phyloP scores from a whole-genome alignment of 148 eudicot genomes.

The Beta vulgaris region DNA sequence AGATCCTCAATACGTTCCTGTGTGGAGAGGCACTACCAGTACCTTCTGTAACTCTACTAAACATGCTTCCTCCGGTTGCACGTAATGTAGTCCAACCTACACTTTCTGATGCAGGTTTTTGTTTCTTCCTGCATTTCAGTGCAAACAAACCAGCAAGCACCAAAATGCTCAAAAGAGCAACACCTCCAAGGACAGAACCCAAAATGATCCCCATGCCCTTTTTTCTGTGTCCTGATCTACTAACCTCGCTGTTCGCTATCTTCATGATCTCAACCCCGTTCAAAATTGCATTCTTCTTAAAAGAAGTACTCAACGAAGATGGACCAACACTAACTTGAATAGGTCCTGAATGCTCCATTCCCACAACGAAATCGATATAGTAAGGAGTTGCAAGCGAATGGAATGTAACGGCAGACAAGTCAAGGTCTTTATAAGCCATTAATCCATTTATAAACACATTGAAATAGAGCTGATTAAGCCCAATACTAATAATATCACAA shows the following conservation, averaged over 20 bases:
- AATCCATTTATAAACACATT: slow-evolving; percentile 67
- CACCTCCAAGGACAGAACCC: slow-evolving; percentile 51
- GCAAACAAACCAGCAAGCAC: slow-evolving; percentile 34
- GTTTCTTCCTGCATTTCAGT: slow-evolving; percentile 43
- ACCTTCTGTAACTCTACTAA: slow-evolving; percentile 53
- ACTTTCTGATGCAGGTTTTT: slow-evolving; percentile 54
- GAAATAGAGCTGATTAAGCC: slow-evolving; percentile 70
- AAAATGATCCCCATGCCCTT: slow-evolving; percentile 42
- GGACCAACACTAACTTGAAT: slow-evolving; percentile 77
- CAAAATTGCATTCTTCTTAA: slow-evolving; percentile 67
- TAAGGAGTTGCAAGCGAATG: slow-evolving; percentile 54
- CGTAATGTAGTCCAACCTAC: slow-evolving; percentile 76
- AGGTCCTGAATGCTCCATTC: slow-evolving; percentile 44
- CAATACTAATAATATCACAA: slow-evolving; percentile 63
- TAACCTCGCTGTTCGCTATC: slow-evolving; percentile 43
- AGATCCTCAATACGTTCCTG: slow-evolving; percentile 59
- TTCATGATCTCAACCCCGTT: slow-evolving; percentile 97
- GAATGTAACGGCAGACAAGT: slow-evolving; percentile 58
- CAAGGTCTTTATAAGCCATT: slow-evolving; percentile 68
- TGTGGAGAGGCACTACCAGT: slow-evolving; percentile 48
- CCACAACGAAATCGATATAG: slow-evolving; percentile 58
- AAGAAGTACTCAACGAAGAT: slow-evolving; percentile 58
- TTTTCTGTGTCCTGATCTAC: slow-evolving; percentile 26
- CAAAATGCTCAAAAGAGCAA: slow-evolving; percentile 34
- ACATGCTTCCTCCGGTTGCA: slow-evolving; percentile 42